Evolutionary conservation across 1,284 basidiomycete species (phyloP).

Genomic region (Anthracocystis panici-leucophaei): DNA sequence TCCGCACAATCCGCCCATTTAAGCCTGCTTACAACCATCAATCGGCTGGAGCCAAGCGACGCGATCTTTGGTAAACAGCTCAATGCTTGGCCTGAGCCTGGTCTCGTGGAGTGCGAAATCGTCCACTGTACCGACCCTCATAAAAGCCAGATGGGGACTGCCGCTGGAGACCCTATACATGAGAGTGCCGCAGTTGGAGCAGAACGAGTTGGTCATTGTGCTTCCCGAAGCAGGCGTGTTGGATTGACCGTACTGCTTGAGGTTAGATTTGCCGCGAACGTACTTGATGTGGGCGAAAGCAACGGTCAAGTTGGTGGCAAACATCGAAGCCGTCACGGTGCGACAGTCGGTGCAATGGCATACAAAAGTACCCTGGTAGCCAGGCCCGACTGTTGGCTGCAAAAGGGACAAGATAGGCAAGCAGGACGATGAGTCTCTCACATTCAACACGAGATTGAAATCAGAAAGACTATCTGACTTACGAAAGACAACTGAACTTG

Average conservation of each 20-base stretch:
- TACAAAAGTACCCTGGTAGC: slow-evolving; percentile 62
- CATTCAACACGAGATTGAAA: not conserved
- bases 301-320: slow-evolving; percentile 68
- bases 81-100: slow-evolving; percentile 62
- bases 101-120: slow-evolving; percentile 67
- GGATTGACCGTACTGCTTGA: slow-evolving; percentile 58
- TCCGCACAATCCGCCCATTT: too few species aligned
- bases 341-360: slow-evolving; percentile 70
- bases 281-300: slow-evolving; percentile 54
- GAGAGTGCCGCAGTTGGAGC: slow-evolving; percentile 68
- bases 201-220: slow-evolving; percentile 70
- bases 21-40: slow-evolving; percentile 36
- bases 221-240: slow-evolving; percentile 53
- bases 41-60: slow-evolving; percentile 59
- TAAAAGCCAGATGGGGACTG: slow-evolving; percentile 52
- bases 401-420: not conserved
- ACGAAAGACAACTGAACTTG: slow-evolving; percentile 68
- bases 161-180: slow-evolving; percentile 61
- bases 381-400: slow-evolving; percentile 63
- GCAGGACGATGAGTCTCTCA: not conserved
- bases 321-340: slow-evolving; percentile 69
- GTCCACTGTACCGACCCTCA: slow-evolving; percentile 69
- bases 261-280: slow-evolving; percentile 62
- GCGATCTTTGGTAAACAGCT: slow-evolving; percentile 65
- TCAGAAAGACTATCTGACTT: slow-evolving; percentile 25